Base-by-base conservation (phyloP, 768 basidiomycete genomes). In the Nidularia sp. region DNA sequence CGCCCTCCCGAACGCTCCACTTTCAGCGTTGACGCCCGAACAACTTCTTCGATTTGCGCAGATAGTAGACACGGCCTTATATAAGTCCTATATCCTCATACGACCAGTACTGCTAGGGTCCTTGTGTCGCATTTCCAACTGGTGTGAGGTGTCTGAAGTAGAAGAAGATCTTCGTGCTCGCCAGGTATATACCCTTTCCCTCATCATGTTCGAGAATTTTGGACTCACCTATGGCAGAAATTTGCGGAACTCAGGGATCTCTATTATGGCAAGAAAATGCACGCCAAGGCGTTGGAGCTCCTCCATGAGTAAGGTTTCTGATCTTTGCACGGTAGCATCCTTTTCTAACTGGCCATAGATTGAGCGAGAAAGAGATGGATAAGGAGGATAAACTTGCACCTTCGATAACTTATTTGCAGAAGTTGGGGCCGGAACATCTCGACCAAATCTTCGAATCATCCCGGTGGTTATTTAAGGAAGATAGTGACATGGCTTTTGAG, bases 261-360 rank as follows among this genome's bases (percentile, higher is more conserved):
- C 32, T 99, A 98, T 63, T 83, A 92, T 58, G 93, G 93, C 34
- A 94, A 94, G 75, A 89, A 90, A 71, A 97, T 96, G 93, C 97
- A 99, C 59, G 75, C 76, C 0, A 89, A 95, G 65, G 94, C 96
- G 0, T 68, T 99, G 56, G 72, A 79, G 31, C 75, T 98, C 34
- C 76, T 99, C n/a, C 80, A 82, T 63, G 81, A 91, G 96, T 97
- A 57, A 57, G 90, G 68, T 9, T 13, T 42, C 7, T 45, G n/a
- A 35, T 31, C 35, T n/a, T 34, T 36, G 12, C 22, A 45, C 44
- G 7, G 44, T 45, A 45, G 22, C 9, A 22, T 45, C 22, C 18
- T 18, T 45, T 45, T n/a, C 36, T 39, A 7, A 39, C n/a, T n/a
- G 44, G 44, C 12, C n/a, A 31, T 39, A 49, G 48, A 34, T 45